Conservation (phyloP, 108 stramenopile species). For the Skeletonema grethae region DNA sequence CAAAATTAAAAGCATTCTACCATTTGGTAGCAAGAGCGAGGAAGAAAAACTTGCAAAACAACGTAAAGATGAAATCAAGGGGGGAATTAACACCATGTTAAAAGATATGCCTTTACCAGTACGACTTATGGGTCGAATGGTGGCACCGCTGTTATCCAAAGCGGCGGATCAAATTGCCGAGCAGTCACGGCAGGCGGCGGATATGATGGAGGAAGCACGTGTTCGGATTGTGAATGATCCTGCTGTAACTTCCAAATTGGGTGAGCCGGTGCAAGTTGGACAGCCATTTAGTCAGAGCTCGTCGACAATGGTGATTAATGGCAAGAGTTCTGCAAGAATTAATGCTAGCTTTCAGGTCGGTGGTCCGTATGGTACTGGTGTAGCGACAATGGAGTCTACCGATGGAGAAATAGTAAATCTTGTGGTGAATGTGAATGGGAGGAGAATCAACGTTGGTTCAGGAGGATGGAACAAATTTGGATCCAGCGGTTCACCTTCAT, state of each 20-base stretch:
- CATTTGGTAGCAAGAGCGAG: conserved; percentile 40
- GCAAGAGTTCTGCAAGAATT: conserved; percentile 51
- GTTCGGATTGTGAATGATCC: conserved; percentile 53
- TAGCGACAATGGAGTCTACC: conserved; percentile 54
- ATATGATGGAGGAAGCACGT: conserved; percentile 67
- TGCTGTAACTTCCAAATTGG: conserved; percentile 40
- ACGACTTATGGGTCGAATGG: conserved; percentile 66
- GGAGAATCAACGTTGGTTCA: conserved; percentile 41
- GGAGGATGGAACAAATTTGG: too few relatives aligned
- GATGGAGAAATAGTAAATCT: conserved; percentile 57
- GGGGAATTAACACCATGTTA: conserved; percentile 55
- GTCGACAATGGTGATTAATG: conserved; percentile 63
- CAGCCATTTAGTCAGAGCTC: conserved; percentile 70
- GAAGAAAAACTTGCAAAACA: conserved; percentile 63
- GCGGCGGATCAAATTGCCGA: conserved; percentile 66
- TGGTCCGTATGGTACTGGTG: conserved; percentile 50
- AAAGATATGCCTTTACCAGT: conserved; percentile 75
- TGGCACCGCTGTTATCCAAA: conserved; percentile 58
- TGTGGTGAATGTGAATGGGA: conserved; percentile 56
- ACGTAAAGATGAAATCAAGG: conserved; percentile 53
- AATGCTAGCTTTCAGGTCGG: conserved; percentile 60
- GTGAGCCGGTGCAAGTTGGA: conserved; percentile 66
- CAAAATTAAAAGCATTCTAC: conserved; percentile 39
- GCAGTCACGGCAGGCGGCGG: conserved; percentile 59
- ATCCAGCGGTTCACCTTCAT: not conserved